Evolutionary conservation across 306 rosid genomes (phyloP).

Genomic region (Purshia tridentata): DNA sequence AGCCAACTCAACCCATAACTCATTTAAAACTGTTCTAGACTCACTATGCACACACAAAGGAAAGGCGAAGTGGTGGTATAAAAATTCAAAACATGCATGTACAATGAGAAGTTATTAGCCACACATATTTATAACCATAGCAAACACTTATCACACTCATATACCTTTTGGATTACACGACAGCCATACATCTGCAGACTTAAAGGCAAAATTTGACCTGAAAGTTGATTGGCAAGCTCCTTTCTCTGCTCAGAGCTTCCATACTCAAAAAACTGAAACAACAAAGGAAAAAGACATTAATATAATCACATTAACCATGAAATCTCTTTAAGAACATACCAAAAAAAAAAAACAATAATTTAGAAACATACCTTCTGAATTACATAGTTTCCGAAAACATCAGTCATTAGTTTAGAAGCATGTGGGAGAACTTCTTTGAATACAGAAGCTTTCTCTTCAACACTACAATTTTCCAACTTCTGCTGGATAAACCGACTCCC

Average conservation of each 20-base stretch:
- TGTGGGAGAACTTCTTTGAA: conserved; percentile 64
- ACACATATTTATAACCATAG: not conserved
- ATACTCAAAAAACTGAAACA: conserved; percentile 51
- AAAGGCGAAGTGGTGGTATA: not conserved
- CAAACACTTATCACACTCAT: not conserved
- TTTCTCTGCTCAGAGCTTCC: conserved; percentile 62
- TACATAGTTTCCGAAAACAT: conserved; percentile 72
- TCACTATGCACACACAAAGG: not conserved
- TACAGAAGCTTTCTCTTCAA: conserved; percentile 56
- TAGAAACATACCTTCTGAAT: conserved; percentile 58
- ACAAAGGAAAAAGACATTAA: not conserved
- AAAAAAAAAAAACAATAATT: not conserved
- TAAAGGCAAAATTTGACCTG: conserved; percentile 55
- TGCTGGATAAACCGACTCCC: conserved; percentile 84
- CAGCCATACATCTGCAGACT: conserved; percentile 79
- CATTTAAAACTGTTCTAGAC: not conserved
- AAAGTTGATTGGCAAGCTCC: conserved; percentile 55
- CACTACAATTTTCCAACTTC: conserved; percentile 61
- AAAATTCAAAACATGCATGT: not conserved
- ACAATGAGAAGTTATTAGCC: conserved; percentile 12
- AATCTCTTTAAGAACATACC: not conserved
- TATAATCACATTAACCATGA: not conserved
- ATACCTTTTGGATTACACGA: conserved; percentile 77
- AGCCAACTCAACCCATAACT: not conserved
- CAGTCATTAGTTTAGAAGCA: conserved; percentile 54